These are phyloP conservation scores for Mycena capillaripes DNA, from an alignment of 768 basidiomycete genomes.

Conservation along the genomic window DNA sequence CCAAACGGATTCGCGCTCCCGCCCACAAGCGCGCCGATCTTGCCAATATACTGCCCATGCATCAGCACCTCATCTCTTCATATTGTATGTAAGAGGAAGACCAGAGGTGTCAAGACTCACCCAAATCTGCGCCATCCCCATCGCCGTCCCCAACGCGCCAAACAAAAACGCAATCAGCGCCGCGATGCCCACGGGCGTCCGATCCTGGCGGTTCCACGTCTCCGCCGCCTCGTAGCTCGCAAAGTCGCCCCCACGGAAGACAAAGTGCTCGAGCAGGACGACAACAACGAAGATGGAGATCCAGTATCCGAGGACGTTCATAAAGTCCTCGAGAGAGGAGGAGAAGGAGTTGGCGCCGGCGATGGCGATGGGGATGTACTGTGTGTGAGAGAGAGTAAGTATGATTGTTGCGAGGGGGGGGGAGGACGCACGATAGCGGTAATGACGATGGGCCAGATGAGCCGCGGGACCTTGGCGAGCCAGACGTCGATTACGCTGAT, in stretches of 20 bases:
- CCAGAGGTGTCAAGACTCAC: background rate
- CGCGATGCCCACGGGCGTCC: constrained; percentile 53
- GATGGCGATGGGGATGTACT: constrained; percentile 62
- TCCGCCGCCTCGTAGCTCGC: constrained; percentile 47
- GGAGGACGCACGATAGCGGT: too few relatives aligned
- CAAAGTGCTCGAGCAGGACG: constrained; percentile 65
- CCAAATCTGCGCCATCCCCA: constrained; percentile 52
- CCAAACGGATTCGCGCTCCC: constrained; percentile 41
- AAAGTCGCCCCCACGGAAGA: constrained; percentile 58
- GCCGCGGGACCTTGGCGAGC: constrained; percentile 57
- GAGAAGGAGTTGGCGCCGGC: constrained; percentile 67
- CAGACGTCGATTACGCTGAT: constrained; percentile 58
- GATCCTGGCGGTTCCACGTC: constrained; percentile 49
- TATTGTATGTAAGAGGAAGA: background rate
- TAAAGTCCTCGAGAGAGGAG: constrained; percentile 45
- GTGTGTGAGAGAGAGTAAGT: too few relatives aligned
- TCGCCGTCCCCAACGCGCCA: constrained; percentile 55
- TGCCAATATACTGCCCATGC: constrained; percentile 40
- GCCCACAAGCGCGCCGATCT: constrained; percentile 43
- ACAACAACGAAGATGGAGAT: constrained; percentile 63
- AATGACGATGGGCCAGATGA: constrained; percentile 52
- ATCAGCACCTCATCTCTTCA: background rate
- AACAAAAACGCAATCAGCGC: constrained; percentile 48
- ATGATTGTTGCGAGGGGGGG: too few relatives aligned
- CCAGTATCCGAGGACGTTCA: constrained; percentile 71